Evolutionary conservation across 106 monocot genomes (phyloP).

Genomic region (Platanthera zijinensis): DNA sequence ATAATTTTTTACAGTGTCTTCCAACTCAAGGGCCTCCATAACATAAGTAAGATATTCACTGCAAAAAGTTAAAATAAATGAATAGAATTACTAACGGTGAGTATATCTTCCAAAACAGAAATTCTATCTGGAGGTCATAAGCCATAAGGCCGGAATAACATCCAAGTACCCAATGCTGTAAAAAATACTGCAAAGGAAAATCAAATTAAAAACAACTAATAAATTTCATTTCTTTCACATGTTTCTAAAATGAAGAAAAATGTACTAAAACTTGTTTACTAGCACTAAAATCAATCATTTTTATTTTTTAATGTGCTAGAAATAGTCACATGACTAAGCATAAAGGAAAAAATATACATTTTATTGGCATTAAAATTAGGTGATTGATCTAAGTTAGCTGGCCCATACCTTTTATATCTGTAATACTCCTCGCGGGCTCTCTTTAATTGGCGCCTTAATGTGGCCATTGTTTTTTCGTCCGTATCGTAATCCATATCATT

Average conservation of each 20-base stretch:
- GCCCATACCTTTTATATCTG: constrained; percentile 70
- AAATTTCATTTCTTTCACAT: not conserved
- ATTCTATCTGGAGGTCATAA: too few relatives aligned
- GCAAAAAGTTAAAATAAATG: constrained; percentile 18
- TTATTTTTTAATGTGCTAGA: not conserved
- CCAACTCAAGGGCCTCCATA: constrained; percentile 83
- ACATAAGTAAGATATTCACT: constrained; percentile 95
- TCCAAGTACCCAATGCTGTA: not conserved
- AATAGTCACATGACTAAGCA: not conserved
- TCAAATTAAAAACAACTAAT: not conserved
- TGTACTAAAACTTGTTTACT: not conserved
- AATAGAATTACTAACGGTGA: not conserved
- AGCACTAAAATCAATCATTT: not conserved
- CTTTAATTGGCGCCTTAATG: constrained; percentile 79
- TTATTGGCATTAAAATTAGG: not conserved
- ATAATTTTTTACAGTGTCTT: constrained; percentile 93
- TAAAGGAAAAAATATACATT: not conserved
- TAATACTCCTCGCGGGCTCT: constrained; percentile 94
- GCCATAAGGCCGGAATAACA: not conserved
- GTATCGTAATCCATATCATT: constrained; percentile 99
- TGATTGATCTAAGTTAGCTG: not conserved
- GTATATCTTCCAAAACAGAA: not conserved
- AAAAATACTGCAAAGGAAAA: not conserved
- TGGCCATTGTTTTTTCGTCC: constrained; percentile 94
- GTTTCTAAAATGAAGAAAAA: not conserved